Evolutionary conservation across 148 eudicot genomes (phyloP).

Genomic region (Camellia granthamiana): DNA sequence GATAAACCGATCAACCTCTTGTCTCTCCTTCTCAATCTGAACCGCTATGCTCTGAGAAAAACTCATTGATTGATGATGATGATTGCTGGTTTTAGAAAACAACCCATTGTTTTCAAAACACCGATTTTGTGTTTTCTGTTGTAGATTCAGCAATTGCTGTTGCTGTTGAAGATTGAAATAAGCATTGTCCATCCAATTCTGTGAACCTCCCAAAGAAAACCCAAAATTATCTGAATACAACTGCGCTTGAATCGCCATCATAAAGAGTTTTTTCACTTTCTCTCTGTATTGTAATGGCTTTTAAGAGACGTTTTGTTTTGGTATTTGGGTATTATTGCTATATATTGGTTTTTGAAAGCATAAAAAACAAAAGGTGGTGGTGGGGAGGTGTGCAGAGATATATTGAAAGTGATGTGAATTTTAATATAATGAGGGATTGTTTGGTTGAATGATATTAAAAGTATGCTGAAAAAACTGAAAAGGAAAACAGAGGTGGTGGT

Average conservation of each 20-base stretch:
- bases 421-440: not conserved
- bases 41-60: slow-evolving; percentile 25
- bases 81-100: slow-evolving; percentile 13
- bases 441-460: slow-evolving; percentile 7
- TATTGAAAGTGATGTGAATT: slow-evolving; percentile 11
- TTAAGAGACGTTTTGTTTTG: not conserved
- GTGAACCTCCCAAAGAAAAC: slow-evolving; percentile 28
- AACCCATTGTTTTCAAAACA: slow-evolving; percentile 10
- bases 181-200: slow-evolving; percentile 25
- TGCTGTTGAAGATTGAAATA: slow-evolving; percentile 26
- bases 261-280: too few relatives aligned
- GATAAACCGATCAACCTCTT: slow-evolving; percentile 53
- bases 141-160: slow-evolving; percentile 13
- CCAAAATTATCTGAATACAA: slow-evolving; percentile 46
- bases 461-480: slow-evolving; percentile 2
- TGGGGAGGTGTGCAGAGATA: slow-evolving; percentile 14
- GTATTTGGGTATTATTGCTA: not conserved
- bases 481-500: not conserved
- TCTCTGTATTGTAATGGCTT: not conserved
- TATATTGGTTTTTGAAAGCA: slow-evolving; percentile 1
- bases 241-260: slow-evolving; percentile 67
- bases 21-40: slow-evolving; percentile 46
- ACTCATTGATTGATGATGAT: slow-evolving; percentile 8
- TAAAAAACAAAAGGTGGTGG: slow-evolving; percentile 11
- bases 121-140: slow-evolving; percentile 10